Evolutionary conservation across 345 rosid species (phyloP).

Genomic region (Corchorus olitorius): DNA sequence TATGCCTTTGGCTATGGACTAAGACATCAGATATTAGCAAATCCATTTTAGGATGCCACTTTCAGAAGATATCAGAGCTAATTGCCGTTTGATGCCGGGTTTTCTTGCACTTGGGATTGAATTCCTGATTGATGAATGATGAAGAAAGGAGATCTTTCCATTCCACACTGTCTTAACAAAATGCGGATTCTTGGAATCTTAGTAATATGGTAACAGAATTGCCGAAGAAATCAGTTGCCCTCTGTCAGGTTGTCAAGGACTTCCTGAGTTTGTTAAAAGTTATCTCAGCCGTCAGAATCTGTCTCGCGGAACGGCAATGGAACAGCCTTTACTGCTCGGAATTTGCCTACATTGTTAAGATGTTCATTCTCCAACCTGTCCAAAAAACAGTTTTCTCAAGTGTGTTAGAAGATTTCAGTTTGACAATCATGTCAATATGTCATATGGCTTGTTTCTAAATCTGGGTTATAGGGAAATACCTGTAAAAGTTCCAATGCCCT

Average conservation of each 20-base stretch:
- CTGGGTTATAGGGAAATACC: slow-evolving; percentile 41
- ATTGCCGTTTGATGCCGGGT: slow-evolving; percentile 11
- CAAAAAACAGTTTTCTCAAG: not conserved
- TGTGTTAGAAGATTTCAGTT: not conserved
- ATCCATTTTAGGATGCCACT: slow-evolving; percentile 14
- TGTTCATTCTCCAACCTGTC: slow-evolving; percentile 93
- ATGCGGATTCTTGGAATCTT: slow-evolving; percentile 17
- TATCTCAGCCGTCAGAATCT: slow-evolving; percentile 59
- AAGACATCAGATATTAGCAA: slow-evolving; percentile 11
- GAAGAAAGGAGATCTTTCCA: slow-evolving; percentile 6
- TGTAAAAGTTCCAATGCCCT: slow-evolving; percentile 98
- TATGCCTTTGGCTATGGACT: not conserved
- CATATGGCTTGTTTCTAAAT: not conserved
- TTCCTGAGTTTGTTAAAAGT: not conserved
- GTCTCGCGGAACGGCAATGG: slow-evolving; percentile 80
- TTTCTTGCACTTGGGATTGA: slow-evolving; percentile 14
- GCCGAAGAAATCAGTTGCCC: not conserved
- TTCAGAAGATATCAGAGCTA: not conserved
- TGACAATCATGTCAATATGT: not conserved
- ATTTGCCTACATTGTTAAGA: slow-evolving; percentile 80
- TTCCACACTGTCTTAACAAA: slow-evolving; percentile 13
- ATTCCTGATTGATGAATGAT: slow-evolving; percentile 17
- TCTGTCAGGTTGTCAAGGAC: slow-evolving; percentile 9
- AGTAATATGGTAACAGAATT: not conserved
- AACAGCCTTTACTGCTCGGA: slow-evolving; percentile 86